Evolutionary conservation across 768 basidiomycete genomes (phyloP).

Genomic region (Podaxis rugospora): DNA sequence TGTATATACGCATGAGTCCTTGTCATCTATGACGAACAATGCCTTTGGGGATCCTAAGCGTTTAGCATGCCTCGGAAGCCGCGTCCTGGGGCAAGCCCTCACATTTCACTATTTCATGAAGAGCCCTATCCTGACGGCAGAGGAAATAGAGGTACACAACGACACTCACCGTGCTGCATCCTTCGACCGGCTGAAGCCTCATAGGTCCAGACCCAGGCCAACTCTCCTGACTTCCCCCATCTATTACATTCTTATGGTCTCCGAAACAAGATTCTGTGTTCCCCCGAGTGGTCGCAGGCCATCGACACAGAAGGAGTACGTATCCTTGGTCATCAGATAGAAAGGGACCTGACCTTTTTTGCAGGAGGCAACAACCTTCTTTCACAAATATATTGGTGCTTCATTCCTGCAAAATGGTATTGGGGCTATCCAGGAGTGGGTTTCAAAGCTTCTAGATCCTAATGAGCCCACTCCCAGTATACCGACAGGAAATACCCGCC

Average conservation of each 20-base stretch:
- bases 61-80: conserved; percentile 52
- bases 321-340: not conserved
- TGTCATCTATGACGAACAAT: conserved; percentile 29
- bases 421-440: conserved; percentile 47
- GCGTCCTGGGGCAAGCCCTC: conserved; percentile 47
- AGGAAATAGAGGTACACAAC: conserved; percentile 40
- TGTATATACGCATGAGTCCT: conserved; percentile 47
- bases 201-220: not conserved
- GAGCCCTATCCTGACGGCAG: conserved; percentile 35
- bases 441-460: conserved; percentile 53
- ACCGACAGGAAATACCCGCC: conserved; percentile 6
- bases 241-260: conserved; percentile 36
- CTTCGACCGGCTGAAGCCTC: not conserved
- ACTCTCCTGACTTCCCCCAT: not conserved
- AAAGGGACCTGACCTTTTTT: not conserved
- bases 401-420: conserved; percentile 55
- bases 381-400: conserved; percentile 64
- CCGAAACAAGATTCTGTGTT: conserved; percentile 47
- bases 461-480: conserved; percentile 16
- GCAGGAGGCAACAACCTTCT: conserved; percentile 54
- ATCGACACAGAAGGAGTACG: conserved; percentile 18
- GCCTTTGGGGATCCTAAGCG: conserved; percentile 59
- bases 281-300: conserved; percentile 29
- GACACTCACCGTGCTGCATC: not conserved
- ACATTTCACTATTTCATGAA: conserved; percentile 45